Base-by-base conservation (phyloP, 495 filamentous ascomycete species). In the Xylaria scruposa region DNA sequence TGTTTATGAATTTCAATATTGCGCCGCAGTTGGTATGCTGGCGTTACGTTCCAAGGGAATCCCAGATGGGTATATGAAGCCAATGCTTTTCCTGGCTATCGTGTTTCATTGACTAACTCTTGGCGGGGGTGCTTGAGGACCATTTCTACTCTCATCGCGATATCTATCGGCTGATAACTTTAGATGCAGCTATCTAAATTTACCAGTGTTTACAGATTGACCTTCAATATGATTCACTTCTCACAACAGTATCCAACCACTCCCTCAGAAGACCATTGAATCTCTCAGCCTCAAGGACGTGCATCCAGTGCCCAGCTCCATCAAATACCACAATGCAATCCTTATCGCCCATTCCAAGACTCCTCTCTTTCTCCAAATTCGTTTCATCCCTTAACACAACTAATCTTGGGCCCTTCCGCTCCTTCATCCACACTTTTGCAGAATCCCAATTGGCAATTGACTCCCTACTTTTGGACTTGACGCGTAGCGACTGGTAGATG, bases 231-330 rank as follows among this genome's bases (percentile, higher is more conserved):
- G 15, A 64, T 51, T 49, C 46, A 51, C n/a, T 51, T 15, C 4
- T 15, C 29, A 31, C 44, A 10, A 24, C 13, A 24, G 42, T 66
- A 4, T 21, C 44, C 3, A 68, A 7, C 66, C 66, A 68, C n/a
- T 58, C 51, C 21, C 8, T 40, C 33, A 68, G 10, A 12, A 68
- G 36, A 33, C 24, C 19, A 24, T 68, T 68, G 21, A 68, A 68
- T 51, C 36, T 56, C 38, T 44, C 66, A 46, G 10, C 15, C 53
- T 59, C 33, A 7, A 56, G 66, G 19, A 68, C 49, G 58, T 68
- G 66, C 66, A 68, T 68, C 66, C 66, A 68, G n/a, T 68, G 66
- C 36, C 66, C 66, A 42, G 33, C 31, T 17, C 62, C 62, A 51
- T 21, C 10, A 21, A 68, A 56, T 2, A 68, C 21, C 66, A 24